Conservation (phyloP, 805 yeast species). For the Zygosaccharomyces bailii region DNA sequence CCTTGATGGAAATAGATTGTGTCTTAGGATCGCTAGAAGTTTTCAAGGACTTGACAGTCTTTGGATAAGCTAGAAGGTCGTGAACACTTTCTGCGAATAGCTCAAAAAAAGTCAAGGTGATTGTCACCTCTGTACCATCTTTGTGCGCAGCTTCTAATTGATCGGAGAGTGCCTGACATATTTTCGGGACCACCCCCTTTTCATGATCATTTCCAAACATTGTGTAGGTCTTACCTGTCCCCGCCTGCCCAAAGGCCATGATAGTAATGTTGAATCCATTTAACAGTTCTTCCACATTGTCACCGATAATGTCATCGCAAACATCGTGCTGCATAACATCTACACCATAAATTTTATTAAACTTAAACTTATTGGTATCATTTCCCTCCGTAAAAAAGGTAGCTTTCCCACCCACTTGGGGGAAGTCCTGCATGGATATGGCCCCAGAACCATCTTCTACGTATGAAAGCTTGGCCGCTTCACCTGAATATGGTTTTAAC, state of each 20-base stretch:
- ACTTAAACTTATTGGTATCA: slow-evolving; percentile 48
- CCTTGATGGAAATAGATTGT: slow-evolving; percentile 55
- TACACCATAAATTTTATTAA: slow-evolving; percentile 45
- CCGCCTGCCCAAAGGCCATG: slow-evolving; percentile 76
- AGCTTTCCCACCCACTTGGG: neutral
- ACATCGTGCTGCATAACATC: slow-evolving; percentile 1
- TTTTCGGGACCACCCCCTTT: slow-evolving; percentile 70
- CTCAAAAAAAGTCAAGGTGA: slow-evolving; percentile 73
- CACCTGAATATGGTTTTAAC: slow-evolving; percentile 8
- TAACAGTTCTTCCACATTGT: slow-evolving; percentile 13
- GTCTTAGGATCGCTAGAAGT: slow-evolving; percentile 30
- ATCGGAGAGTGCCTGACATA: slow-evolving; percentile 61
- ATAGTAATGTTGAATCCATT: slow-evolving; percentile 74
- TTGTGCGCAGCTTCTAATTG: slow-evolving; percentile 45
- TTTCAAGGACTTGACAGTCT: slow-evolving; percentile 34
- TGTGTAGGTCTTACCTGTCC: slow-evolving; percentile 72
- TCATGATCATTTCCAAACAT: slow-evolving; percentile 61
- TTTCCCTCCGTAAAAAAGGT: slow-evolving; percentile 3
- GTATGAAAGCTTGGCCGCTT: slow-evolving; percentile 9
- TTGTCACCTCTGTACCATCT: slow-evolving; percentile 51
- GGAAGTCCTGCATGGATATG: slow-evolving; percentile 6
- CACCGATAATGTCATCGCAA: slow-evolving; percentile 3
- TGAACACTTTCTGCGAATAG: slow-evolving; percentile 72
- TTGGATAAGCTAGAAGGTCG: slow-evolving; percentile 56
- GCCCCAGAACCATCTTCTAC: slow-evolving; percentile 9